Evolutionary conservation across 345 rosid genomes (phyloP).

Genomic region (Crucihimalaya himalaica): DNA sequence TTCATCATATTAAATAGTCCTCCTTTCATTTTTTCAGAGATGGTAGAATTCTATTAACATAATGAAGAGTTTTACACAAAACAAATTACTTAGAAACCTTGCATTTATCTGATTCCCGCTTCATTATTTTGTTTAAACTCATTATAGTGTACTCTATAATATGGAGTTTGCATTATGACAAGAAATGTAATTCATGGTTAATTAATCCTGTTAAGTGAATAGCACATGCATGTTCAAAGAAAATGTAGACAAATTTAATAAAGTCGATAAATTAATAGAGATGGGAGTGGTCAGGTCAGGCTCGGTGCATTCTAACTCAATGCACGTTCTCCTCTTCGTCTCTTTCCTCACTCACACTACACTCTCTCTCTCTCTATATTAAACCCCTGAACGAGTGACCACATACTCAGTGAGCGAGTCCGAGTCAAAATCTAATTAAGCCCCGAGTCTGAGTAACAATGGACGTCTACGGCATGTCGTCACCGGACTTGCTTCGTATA

Average conservation of each 20-base stretch:
- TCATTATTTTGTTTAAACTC: not conserved
- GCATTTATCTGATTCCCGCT: not conserved
- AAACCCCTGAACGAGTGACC: slow-evolving; percentile 29
- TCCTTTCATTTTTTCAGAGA: not conserved
- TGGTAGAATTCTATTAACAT: not conserved
- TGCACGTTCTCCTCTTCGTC: slow-evolving; percentile 39
- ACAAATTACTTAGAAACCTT: not conserved
- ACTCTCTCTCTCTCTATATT: slow-evolving; percentile 24
- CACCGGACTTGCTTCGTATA: slow-evolving; percentile 56
- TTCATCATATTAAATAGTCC: not conserved
- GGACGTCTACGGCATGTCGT: slow-evolving; percentile 54
- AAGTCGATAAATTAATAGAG: slow-evolving; percentile 10
- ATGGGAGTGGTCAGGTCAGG: slow-evolving; percentile 25
- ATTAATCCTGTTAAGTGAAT: not conserved
- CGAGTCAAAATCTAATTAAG: not conserved
- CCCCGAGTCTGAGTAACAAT: slow-evolving; percentile 26
- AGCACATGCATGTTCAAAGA: slow-evolving; percentile 33
- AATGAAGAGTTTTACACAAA: not conserved
- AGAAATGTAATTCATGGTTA: not conserved
- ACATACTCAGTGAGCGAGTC: slow-evolving; percentile 19
- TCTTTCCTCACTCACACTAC: slow-evolving; percentile 23
- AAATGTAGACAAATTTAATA: slow-evolving; percentile 12
- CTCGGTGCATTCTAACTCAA: slow-evolving; percentile 39
- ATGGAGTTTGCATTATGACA: not conserved
- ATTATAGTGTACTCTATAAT: not conserved